A percentile compares a stretch with the other conserved stretches of the same genome.
Evolutionary conservation across 768 basidiomycete species (phyloP).

Genomic region (Serendipita sp.): DNA sequence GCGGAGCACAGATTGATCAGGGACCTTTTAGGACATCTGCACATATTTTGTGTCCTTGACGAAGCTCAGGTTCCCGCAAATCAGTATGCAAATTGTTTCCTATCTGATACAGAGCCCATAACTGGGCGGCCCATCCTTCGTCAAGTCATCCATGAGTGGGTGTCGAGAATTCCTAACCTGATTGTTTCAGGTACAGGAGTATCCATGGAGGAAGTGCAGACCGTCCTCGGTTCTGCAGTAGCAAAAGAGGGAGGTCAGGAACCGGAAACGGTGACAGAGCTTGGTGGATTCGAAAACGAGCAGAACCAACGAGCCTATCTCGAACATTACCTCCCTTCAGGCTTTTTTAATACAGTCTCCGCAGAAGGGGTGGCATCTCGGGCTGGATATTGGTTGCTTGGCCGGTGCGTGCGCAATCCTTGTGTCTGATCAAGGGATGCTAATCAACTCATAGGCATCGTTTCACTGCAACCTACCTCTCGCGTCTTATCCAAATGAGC

Average conservation of each 20-base stretch:
- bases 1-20: not conserved
- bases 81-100: not conserved
- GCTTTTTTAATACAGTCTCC: not conserved
- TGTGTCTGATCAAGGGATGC: not conserved
- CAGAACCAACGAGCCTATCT: not conserved
- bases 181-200: not conserved
- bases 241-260: not conserved
- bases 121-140: not conserved
- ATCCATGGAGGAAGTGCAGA: not conserved
- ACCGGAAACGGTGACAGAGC: not conserved
- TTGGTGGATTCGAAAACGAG: conserved; percentile 1
- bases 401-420: not conserved
- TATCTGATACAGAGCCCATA: not conserved
- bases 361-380: not conserved
- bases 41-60: not conserved
- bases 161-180: not conserved
- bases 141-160: not conserved
- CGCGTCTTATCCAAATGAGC: not conserved
- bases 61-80: not conserved
- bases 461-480: conserved; percentile 2
- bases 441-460: not conserved
- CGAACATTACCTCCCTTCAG: not conserved
- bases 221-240: not conserved
- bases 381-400: not conserved
- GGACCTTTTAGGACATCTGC: not conserved